These are phyloP conservation scores for Epichloe coenophiala DNA, from an alignment of 2,329 filamentous ascomycete species.

Conservation along the genomic window DNA sequence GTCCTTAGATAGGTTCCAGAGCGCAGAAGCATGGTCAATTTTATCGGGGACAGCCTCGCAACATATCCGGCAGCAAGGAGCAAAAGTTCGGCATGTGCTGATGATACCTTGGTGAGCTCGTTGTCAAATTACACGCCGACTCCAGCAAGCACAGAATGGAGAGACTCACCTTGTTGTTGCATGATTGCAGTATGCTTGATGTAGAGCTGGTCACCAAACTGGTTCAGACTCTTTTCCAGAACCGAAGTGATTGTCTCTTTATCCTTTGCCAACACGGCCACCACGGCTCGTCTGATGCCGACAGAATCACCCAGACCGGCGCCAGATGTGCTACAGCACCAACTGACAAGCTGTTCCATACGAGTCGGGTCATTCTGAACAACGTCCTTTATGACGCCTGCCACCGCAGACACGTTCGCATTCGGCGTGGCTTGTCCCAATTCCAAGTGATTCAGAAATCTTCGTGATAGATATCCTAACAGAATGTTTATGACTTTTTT, in stretches of 20 bases:
- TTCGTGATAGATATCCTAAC: constrained; percentile 29
- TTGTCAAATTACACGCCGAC: neutral
- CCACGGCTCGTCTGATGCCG: constrained; percentile 52
- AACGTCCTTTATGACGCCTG: constrained; percentile 40
- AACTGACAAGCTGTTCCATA: constrained; percentile 44
- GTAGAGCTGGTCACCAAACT: constrained; percentile 77
- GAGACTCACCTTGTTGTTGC: constrained; percentile 64
- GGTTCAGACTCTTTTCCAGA: constrained; percentile 53
- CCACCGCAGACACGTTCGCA: constrained; percentile 39
- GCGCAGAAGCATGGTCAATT: constrained; percentile 54
- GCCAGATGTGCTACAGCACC: constrained; percentile 51
- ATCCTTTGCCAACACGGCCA: constrained; percentile 42
- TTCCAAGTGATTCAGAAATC: constrained; percentile 25
- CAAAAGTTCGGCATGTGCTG: constrained; percentile 67
- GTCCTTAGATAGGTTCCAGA: constrained; percentile 61
- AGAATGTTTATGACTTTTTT: constrained; percentile 15
- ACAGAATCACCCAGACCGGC: constrained; percentile 50
- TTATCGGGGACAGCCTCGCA: constrained; percentile 49
- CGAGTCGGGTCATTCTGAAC: constrained; percentile 32
- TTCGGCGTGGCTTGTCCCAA: constrained; percentile 18
- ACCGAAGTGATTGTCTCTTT: constrained; percentile 38
- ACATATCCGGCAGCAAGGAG: constrained; percentile 68
- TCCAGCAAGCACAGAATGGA: neutral
- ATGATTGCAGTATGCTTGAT: constrained; percentile 74
- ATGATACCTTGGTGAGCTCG: constrained; percentile 10